Evolutionary conservation across 2,329 filamentous ascomycete genomes (phyloP).

Genomic region (Lecanicillium sp.): DNA sequence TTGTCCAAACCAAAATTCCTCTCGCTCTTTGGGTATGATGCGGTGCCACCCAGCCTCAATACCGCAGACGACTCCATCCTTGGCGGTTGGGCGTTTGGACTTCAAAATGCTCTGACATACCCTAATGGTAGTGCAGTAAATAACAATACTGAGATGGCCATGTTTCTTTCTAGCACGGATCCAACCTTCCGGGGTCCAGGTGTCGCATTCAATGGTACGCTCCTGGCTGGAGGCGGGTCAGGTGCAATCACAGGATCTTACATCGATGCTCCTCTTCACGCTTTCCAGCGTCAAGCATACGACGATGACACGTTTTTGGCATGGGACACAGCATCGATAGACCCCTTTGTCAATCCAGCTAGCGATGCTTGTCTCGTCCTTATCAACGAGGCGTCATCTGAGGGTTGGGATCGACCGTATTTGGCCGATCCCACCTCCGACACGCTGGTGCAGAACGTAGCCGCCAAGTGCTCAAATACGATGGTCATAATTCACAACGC

Average conservation of each 20-base stretch:
- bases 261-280: constrained; percentile 35
- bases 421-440: constrained; percentile 61
- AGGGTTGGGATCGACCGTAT: constrained; percentile 56
- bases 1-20: constrained; percentile 40
- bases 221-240: too few relatives aligned
- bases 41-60: constrained; percentile 34
- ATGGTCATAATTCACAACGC: constrained; percentile 59
- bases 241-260: too few relatives aligned
- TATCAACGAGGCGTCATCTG: constrained; percentile 60
- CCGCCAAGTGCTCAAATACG: constrained; percentile 50
- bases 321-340: constrained; percentile 45
- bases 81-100: constrained; percentile 16
- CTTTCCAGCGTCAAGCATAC: constrained; percentile 40
- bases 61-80: constrained; percentile 27
- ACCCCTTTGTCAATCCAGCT: constrained; percentile 38
- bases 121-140: too few relatives aligned
- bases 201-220: too few relatives aligned
- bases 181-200: too few relatives aligned
- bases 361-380: constrained; percentile 61
- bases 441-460: constrained; percentile 46
- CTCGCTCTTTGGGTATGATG: constrained; percentile 55
- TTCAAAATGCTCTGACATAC: too few relatives aligned
- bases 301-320: constrained; percentile 48
- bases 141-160: too few relatives aligned
- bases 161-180: too few relatives aligned